Evolutionary conservation across 108 stramenopile species (phyloP).

Genomic region (Conticribra guillardii): DNA sequence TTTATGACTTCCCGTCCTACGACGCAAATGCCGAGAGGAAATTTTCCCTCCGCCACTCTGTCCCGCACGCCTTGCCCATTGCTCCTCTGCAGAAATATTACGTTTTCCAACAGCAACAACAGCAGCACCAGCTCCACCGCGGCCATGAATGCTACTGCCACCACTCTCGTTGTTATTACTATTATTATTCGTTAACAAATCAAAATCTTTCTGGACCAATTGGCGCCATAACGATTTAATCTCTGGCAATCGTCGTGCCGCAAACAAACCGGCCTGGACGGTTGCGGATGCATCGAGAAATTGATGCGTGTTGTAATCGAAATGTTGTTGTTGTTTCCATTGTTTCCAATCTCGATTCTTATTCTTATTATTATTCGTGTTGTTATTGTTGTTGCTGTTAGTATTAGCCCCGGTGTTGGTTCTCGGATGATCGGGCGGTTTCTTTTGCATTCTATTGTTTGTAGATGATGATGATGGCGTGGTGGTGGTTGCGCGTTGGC

Average conservation of each 20-base stretch:
- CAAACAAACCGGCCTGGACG: conserved; percentile 68
- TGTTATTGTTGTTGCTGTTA: conserved; percentile 2
- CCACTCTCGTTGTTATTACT: no score
- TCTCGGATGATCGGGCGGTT: conserved; percentile 8
- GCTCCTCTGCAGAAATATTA: neutral
- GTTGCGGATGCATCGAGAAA: conserved; percentile 79
- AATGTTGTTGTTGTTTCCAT: conserved; percentile 20
- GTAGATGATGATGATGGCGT: neutral
- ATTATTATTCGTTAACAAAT: no score
- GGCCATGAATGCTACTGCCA: no score
- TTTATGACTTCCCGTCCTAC: conserved; percentile 69
- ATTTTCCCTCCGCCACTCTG: conserved; percentile 69
- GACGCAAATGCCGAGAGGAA: conserved; percentile 78
- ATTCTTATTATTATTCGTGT: neutral
- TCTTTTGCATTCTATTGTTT: neutral
- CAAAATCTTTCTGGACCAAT: conserved; percentile 16
- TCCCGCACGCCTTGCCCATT: conserved; percentile 12
- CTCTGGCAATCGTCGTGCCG: conserved; percentile 73
- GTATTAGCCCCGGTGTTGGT: neutral
- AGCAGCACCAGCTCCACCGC: conserved; percentile 3
- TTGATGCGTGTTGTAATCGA: conserved; percentile 40
- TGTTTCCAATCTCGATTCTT: conserved; percentile 17
- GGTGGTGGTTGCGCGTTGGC: no score
- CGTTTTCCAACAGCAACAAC: neutral
- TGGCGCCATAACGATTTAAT: conserved; percentile 54